phyloP scores from a whole-genome alignment of 306 rosid genomes.

The Styphnolobium japonicum region DNA sequence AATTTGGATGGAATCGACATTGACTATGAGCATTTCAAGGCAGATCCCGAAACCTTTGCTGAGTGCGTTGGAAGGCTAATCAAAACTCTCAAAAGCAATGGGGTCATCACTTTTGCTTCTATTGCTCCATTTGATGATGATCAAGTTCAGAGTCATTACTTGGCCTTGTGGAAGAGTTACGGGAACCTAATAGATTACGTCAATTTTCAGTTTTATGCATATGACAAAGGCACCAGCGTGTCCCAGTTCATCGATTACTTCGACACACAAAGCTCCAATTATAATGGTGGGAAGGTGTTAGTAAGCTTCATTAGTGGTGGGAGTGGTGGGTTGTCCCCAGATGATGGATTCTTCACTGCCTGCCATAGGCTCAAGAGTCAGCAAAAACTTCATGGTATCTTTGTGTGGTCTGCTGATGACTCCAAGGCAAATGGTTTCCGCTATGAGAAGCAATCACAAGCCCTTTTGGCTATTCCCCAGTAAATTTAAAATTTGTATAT shows the following conservation, averaged over 20 bases:
- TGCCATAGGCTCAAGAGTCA: slow-evolving; percentile 49
- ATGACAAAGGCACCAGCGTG: slow-evolving; percentile 60
- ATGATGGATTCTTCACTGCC: slow-evolving; percentile 61
- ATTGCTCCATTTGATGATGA: slow-evolving; percentile 71
- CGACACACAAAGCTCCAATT: slow-evolving; percentile 56
- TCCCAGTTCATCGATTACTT: slow-evolving; percentile 53
- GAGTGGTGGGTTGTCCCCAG: slow-evolving; percentile 57
- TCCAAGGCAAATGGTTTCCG: slow-evolving; percentile 56
- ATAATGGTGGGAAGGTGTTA: slow-evolving; percentile 63
- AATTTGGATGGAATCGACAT: slow-evolving; percentile 73
- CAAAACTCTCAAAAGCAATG: slow-evolving; percentile 48
- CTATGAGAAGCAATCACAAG: slow-evolving; percentile 69
- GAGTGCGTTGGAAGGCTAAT: slow-evolving; percentile 63
- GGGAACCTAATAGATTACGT: slow-evolving; percentile 71
- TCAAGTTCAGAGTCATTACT: slow-evolving; percentile 64
- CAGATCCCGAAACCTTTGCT: slow-evolving; percentile 58
- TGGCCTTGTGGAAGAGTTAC: slow-evolving; percentile 67
- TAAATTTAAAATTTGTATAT: slow-evolving; percentile 7
- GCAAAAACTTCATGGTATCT: slow-evolving; percentile 61
- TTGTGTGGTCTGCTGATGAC: slow-evolving; percentile 88
- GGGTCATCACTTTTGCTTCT: slow-evolving; percentile 62
- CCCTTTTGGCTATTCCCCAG: slow-evolving; percentile 47
- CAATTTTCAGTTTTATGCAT: slow-evolving; percentile 84
- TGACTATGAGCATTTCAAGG: slow-evolving; percentile 68
- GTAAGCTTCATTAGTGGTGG: slow-evolving; percentile 66